Base-by-base conservation (phyloP, 306 rosid genomes). In the Citrullus colocynthis region DNA sequence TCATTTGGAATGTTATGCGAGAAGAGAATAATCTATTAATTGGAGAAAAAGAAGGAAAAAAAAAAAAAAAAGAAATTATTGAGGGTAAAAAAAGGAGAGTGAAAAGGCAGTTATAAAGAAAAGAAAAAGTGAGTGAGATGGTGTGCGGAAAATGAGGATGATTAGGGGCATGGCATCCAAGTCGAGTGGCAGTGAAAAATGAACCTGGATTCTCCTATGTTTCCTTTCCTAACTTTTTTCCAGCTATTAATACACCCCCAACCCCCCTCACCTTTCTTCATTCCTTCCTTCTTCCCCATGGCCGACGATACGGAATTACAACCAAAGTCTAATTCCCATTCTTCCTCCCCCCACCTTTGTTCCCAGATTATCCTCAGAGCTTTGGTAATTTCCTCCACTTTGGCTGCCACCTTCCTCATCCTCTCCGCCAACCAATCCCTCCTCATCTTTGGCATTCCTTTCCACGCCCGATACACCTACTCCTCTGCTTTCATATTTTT, bases 401-500 rank as follows among this genome's bases (percentile, higher is more conserved):
- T 86, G 80, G 82, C 85, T 37, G 80, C 89, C 21, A 62, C 89
- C 7, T 88, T 82, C 83, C 30, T 81, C 58, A 36, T 78, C 30
- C 12, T 86, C 84, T 80, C 89, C 10, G 81, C 82, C 88, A 84
- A 81, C 78, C 87, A 85, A 54, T 60, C 86, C 16, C 37, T 44
- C 2, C 62, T 39, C 52, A 24, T 84, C 17, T 0, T 85, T 1
- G 93, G 91, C 71, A 72, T 86, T 12, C 12, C 76, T 32, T 79
- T 88, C 17, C 75, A 66, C 28, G 89, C 91, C 41, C 83, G 82
- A 36, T 88, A 81, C 64, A 86, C 55, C 79, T 82, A 88, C 66
- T 86, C 89, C 18, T 60, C 89, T 36, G 83, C 87, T 21, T 37
- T 74, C 77, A 77, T 77, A 85, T 89, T 81, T 62, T 84, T 85